phyloP scores from a whole-genome alignment of 495 filamentous ascomycete genomes.

The Lichenothelia convexa region DNA sequence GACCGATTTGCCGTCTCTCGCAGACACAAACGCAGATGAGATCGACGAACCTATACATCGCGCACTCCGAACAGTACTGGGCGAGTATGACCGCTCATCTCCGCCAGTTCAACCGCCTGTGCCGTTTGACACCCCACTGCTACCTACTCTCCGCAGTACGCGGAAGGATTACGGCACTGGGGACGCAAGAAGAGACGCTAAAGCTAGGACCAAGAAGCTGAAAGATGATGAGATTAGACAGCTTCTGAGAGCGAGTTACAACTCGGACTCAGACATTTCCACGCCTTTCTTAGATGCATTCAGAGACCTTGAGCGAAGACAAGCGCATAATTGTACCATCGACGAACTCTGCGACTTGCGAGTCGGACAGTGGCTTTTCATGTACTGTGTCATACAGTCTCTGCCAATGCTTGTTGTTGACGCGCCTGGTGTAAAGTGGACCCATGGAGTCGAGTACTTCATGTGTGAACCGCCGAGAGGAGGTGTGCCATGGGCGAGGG shows the following conservation, averaged over 20 bases:
- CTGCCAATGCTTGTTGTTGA: slow-evolving; percentile 82
- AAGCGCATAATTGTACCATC: slow-evolving; percentile 48
- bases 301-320: slow-evolving; percentile 64
- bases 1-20: slow-evolving; percentile 22
- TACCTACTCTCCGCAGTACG: slow-evolving; percentile 48
- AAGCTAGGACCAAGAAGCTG: slow-evolving; percentile 46
- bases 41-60: slow-evolving; percentile 28
- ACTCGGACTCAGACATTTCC: slow-evolving; percentile 44
- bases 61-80: slow-evolving; percentile 53
- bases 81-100: slow-evolving; percentile 71
- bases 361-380: slow-evolving; percentile 81
- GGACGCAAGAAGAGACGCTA: slow-evolving; percentile 49
- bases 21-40: slow-evolving; percentile 30
- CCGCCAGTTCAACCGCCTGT: slow-evolving; percentile 82
- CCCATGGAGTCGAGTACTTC: slow-evolving; percentile 83
- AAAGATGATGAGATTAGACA: slow-evolving; percentile 59
- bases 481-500: slow-evolving; percentile 69
- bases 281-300: slow-evolving; percentile 61
- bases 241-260: slow-evolving; percentile 58
- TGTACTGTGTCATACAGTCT: slow-evolving; percentile 79
- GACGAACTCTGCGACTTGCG: slow-evolving; percentile 62
- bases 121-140: slow-evolving; percentile 71
- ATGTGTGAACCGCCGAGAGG: slow-evolving; percentile 79
- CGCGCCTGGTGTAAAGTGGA: slow-evolving; percentile 57
- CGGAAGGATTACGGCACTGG: slow-evolving; percentile 41